Evolutionary conservation across 352 stramenopile species (phyloP).

Genomic region (Aphanomyces stellatus): DNA sequence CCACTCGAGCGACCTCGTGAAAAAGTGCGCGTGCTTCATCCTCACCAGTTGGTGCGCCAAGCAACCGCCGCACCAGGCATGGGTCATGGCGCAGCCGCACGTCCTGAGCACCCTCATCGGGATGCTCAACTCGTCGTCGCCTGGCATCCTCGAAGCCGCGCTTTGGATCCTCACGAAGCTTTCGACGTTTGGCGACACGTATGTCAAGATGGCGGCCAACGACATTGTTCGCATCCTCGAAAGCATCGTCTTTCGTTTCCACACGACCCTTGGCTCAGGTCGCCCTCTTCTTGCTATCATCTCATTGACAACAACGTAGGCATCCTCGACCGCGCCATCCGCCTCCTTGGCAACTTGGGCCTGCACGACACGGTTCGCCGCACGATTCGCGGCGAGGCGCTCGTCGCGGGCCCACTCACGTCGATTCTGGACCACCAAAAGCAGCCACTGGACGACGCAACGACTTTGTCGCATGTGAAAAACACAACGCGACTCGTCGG

Average conservation of each 20-base stretch:
- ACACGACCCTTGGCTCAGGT: conserved; percentile 17
- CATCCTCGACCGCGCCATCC: conserved; percentile 47
- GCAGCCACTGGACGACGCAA: background rate
- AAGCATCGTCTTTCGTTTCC: conserved; percentile 13
- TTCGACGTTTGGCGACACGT: conserved; percentile 49
- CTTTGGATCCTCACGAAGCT: conserved; percentile 59
- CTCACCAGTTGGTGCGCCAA: conserved; percentile 55
- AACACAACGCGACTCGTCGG: conserved; percentile 54
- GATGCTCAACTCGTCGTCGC: conserved; percentile 47
- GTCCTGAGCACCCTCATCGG: conserved; percentile 47
- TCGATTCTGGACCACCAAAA: conserved; percentile 51
- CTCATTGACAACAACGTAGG: conserved; percentile 28
- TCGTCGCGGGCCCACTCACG: conserved; percentile 60
- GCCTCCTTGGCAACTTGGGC: conserved; percentile 54
- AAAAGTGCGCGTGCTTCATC: conserved; percentile 58
- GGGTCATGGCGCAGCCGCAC: conserved; percentile 31
- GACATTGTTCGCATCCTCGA: conserved; percentile 27
- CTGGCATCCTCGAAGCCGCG: conserved; percentile 48
- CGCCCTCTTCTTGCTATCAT: background rate
- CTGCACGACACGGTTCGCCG: conserved; percentile 45
- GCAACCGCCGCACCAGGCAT: conserved; percentile 33
- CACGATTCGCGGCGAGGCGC: conserved; percentile 52
- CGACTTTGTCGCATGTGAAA: conserved; percentile 31
- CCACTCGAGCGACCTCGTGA: conserved; percentile 59
- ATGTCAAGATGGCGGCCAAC: conserved; percentile 49